Conservation (phyloP, 148 eudicot species). For the Oxyria digyna region DNA sequence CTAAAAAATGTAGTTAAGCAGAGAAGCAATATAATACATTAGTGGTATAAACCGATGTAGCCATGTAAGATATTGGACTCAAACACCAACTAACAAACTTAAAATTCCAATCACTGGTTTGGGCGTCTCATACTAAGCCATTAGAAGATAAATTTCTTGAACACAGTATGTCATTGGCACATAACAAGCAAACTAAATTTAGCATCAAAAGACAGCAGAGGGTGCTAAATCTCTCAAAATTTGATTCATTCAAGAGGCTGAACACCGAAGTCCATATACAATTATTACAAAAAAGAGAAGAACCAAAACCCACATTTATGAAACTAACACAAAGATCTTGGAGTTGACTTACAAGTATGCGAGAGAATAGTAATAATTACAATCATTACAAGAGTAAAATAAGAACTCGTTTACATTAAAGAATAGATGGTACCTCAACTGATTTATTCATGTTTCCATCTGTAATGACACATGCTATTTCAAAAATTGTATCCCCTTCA, state of each 20-base stretch:
- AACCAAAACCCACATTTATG: too few species aligned
- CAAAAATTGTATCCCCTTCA: constrained; percentile 81
- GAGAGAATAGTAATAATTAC: neutral
- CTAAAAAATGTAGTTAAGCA: neutral
- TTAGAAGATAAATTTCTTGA: neutral
- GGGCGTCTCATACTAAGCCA: too few species aligned
- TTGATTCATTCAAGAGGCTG: neutral
- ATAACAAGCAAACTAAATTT: neutral
- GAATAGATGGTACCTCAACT: constrained; percentile 49
- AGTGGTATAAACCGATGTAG: neutral
- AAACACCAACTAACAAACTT: neutral
- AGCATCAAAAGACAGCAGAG: neutral
- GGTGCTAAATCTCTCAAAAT: neutral
- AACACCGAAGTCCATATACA: too few species aligned
- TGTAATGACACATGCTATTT: constrained; percentile 85
- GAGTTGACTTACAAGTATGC: neutral
- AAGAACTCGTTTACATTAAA: neutral
- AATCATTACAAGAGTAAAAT: neutral
- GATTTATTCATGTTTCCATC: constrained; percentile 70
- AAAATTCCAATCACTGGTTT: too few species aligned
- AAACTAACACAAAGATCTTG: neutral
- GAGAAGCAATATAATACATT: neutral
- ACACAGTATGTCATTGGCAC: neutral
- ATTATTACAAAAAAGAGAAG: too few species aligned
- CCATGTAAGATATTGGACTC: neutral